phyloP scores from a whole-genome alignment of 495 filamentous ascomycete species.

The Neurospora sp. region DNA sequence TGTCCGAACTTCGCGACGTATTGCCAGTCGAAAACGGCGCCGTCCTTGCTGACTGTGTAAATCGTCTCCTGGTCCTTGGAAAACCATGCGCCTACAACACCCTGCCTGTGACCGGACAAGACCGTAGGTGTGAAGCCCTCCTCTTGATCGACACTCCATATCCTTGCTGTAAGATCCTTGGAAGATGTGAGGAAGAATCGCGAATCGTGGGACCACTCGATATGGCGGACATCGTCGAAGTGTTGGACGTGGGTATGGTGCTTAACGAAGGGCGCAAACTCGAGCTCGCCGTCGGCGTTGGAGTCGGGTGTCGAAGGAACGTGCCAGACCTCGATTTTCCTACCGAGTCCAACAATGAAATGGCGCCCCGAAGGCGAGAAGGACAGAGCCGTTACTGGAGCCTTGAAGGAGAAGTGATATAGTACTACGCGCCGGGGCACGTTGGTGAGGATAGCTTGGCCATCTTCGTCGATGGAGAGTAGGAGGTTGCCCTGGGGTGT shows the following conservation, averaged over 20 bases:
- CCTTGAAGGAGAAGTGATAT: conserved; percentile 89
- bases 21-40: conserved; percentile 53
- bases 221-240: conserved; percentile 71
- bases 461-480: conserved; percentile 88
- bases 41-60: conserved; percentile 49
- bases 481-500: conserved; percentile 84
- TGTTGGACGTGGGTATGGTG: conserved; percentile 81
- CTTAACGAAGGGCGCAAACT: conserved; percentile 88
- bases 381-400: conserved; percentile 67
- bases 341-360: conserved; percentile 77
- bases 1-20: conserved; percentile 49
- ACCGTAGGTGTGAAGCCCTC: conserved; percentile 83
- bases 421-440: conserved; percentile 74
- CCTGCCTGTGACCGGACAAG: conserved; percentile 79
- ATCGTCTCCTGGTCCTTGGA: conserved; percentile 76
- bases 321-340: conserved; percentile 88
- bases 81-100: conserved; percentile 82
- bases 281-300: conserved; percentile 67
- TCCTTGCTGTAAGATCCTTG: conserved; percentile 82
- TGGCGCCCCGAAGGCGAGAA: conserved; percentile 88
- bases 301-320: conserved; percentile 79
- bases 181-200: conserved; percentile 85
- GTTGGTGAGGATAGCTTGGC: conserved; percentile 83
- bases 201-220: conserved; percentile 93
- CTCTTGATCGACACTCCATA: conserved; percentile 87